Percentiles rank a stretch among this genome's conserved stretches.
Evolutionary conservation across 75 land plant species (phyloP).

Genomic region (Cunninghamia lanceolata): DNA sequence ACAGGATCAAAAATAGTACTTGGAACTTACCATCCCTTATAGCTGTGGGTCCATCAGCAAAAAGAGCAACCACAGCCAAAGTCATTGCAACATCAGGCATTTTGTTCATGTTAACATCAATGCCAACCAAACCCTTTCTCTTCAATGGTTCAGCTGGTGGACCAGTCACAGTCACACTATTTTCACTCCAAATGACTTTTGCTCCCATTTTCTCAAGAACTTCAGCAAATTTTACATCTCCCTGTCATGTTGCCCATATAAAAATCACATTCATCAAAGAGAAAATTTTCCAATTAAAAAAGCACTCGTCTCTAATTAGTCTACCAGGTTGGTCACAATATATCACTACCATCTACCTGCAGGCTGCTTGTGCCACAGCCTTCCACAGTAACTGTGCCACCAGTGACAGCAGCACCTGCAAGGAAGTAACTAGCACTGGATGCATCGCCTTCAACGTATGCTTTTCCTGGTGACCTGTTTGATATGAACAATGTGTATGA

Average conservation of each 20-base stretch:
- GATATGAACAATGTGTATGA: background rate
- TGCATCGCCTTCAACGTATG: constrained; percentile 99
- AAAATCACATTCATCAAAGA: constrained; percentile 7
- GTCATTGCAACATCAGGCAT: constrained; percentile 99
- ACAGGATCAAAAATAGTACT: background rate
- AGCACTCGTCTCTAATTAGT: background rate
- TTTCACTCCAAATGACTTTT: constrained; percentile 86
- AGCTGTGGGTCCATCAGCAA: constrained; percentile 91
- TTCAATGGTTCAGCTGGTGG: constrained; percentile 52
- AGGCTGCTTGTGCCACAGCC: constrained; percentile 97
- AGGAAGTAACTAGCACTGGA: constrained; percentile 99
- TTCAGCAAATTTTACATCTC: constrained; percentile 99
- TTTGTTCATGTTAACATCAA: constrained; percentile 98
- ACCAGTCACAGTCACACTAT: constrained; percentile 92
- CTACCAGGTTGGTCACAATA: background rate
- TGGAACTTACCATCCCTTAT: constrained; percentile 84
- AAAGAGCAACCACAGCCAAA: constrained; percentile 94
- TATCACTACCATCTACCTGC: constrained; percentile 48
- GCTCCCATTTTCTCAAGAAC: constrained; percentile 98
- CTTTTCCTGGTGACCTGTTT: constrained; percentile 86
- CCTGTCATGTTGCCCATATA: constrained; percentile 36
- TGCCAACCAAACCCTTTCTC: constrained; percentile 64
- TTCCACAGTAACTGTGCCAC: constrained; percentile 93
- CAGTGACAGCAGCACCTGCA: constrained; percentile 96
- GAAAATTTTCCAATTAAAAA: background rate